Base-by-base conservation (phyloP, 164 flowering plant genomes). In the Houttuynia cordata region DNA sequence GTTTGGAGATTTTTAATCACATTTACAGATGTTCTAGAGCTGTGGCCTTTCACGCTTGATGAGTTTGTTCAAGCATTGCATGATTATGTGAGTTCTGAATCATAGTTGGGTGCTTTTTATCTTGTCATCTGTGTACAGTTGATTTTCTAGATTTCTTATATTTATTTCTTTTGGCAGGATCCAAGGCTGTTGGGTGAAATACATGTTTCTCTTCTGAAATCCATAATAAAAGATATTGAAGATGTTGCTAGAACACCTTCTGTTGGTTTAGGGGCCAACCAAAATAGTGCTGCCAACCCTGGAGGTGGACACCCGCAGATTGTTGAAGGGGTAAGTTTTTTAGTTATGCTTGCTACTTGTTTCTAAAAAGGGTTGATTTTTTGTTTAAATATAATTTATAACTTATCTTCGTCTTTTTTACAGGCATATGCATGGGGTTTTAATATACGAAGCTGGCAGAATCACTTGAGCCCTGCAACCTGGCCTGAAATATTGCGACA, bases 361-460 rank as follows among this genome's bases (percentile, higher is more conserved):
- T 10, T 39, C 17, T 22, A n/a, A 12, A 20, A 30, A 30, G 2
- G 37, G 37, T 30, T 55, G 55, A 23, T 13, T 41, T 37, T 55
- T 54, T 30, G 50, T 49, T 10, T 24, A 50, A 25, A 24, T 23
- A 34, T 47, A 24, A 34, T 25, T 25, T 59, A 24, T 59, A n/a
- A n/a, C n/a, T n/a, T n/a, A 1, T 4, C n/a, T 63, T 63, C 18
- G 39, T 30, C 18, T 56, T 25, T 63, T 24, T 13, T 10, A 62
- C 78, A 91, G 97, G 97, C 97, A 59, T 88, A 85, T 81, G 78
- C 87, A 47, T 91, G 97, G 96, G 97, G 97, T n/a, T 91, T 91
- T 77, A 86, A 88, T 64, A 88, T 91, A 51, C 75, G 80, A 47
- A 80, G 77, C 73, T 91, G 97, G 97, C 86, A 86, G 67, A 69